Evolutionary conservation across 169 alveolate species (phyloP).

Genomic region (Plasmodium fragile): DNA sequence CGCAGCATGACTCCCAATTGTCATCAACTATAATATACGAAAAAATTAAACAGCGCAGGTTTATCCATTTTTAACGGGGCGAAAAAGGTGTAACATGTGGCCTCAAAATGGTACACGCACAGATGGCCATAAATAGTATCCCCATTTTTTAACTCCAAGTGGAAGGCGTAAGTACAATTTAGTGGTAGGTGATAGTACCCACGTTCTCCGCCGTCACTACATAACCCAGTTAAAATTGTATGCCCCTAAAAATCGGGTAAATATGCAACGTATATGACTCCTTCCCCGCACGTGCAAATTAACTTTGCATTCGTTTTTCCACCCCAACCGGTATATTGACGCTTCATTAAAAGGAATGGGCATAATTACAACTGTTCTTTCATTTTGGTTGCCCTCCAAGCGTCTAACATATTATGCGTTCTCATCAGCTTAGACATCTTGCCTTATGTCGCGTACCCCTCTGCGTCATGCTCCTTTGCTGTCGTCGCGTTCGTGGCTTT

Average conservation of each 20-base stretch:
- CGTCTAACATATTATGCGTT: background rate
- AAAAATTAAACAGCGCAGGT: background rate
- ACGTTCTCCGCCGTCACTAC: background rate
- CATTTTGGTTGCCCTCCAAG: background rate
- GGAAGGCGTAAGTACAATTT: background rate
- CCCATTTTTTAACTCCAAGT: background rate
- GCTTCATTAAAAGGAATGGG: background rate
- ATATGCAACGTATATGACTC: background rate
- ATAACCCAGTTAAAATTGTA: background rate
- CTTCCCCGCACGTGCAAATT: background rate
- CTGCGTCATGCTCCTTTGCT: background rate
- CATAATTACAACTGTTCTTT: background rate
- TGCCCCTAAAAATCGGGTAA: background rate
- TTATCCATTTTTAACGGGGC: background rate
- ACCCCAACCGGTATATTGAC: background rate
- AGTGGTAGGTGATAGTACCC: background rate
- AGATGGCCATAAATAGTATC: background rate
- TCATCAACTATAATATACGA: background rate
- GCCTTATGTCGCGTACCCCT: background rate
- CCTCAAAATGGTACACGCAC: background rate
- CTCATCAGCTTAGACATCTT: background rate
- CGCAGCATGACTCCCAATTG: background rate
- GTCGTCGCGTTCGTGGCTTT: background rate
- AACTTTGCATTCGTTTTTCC: background rate
- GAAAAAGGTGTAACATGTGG: background rate